These are phyloP conservation scores for Globisporangium spiculum DNA, from an alignment of 352 stramenopile species.

Conservation along the genomic window DNA sequence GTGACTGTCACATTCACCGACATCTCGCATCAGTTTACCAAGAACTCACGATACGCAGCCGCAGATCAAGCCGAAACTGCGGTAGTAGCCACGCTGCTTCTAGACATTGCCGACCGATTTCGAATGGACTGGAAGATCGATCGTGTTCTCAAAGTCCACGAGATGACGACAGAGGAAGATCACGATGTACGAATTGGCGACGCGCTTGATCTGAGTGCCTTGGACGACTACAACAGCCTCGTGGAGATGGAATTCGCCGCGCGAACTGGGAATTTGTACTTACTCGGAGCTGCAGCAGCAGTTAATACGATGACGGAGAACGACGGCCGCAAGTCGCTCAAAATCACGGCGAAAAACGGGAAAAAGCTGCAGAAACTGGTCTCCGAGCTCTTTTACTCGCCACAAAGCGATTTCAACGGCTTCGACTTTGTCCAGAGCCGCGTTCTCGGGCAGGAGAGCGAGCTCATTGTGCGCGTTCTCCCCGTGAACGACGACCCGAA, in stretches of 20 bases:
- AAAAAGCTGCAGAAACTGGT: conserved; percentile 7
- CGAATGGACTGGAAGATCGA: background rate
- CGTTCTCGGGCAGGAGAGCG: background rate
- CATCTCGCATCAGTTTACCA: conserved; percentile 7
- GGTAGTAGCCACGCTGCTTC: conserved; percentile 7
- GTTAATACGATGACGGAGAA: background rate
- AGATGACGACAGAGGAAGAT: conserved; percentile 14
- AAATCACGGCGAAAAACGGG: conserved; percentile 1
- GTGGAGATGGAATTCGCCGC: conserved; percentile 5
- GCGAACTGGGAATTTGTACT: conserved; percentile 8
- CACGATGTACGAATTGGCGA: conserved; percentile 1
- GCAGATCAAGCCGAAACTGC: background rate
- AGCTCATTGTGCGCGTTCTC: conserved; percentile 14
- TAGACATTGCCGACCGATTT: conserved; percentile 5
- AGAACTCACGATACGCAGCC: background rate
- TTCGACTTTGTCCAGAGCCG: conserved; percentile 11
- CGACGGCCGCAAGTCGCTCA: conserved; percentile 1
- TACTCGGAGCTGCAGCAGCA: background rate
- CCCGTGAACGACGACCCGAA: conserved; percentile 26
- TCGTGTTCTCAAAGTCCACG: background rate
- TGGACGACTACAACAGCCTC: background rate
- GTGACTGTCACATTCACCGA: conserved; percentile 14
- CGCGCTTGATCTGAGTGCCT: conserved; percentile 7
- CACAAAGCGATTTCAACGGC: conserved; percentile 15
- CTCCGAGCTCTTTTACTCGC: conserved; percentile 15